phyloP scores from a whole-genome alignment of 2,329 filamentous ascomycete genomes.

The Colletotrichum sublineola region DNA sequence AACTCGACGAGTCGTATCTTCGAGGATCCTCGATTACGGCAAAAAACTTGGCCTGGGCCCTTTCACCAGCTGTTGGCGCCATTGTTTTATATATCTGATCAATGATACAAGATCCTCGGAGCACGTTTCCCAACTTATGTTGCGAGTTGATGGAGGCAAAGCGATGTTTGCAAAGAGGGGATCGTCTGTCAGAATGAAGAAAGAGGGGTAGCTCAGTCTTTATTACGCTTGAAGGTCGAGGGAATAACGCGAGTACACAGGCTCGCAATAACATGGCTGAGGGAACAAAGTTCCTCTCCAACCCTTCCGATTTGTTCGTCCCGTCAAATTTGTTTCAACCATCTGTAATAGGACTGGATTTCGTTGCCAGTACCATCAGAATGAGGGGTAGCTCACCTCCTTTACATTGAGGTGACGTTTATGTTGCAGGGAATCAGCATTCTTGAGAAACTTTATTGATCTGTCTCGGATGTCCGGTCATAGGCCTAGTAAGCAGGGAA shows the following conservation, averaged over 20 bases:
- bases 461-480: conserved; percentile 27
- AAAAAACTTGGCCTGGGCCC: conserved; percentile 37
- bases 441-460: neutral
- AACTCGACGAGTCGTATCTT: conserved; percentile 32
- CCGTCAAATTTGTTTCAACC: conserved; percentile 24
- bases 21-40: conserved; percentile 33
- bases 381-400: conserved; percentile 32
- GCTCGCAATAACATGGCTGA: neutral
- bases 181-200: neutral
- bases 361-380: neutral
- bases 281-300: conserved; percentile 15
- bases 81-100: neutral
- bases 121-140: no score
- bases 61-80: conserved; percentile 29
- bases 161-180: neutral
- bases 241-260: neutral
- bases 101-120: neutral
- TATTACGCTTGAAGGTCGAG: neutral
- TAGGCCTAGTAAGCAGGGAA: neutral
- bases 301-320: conserved; percentile 35
- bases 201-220: conserved; percentile 28
- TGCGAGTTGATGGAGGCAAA: neutral
- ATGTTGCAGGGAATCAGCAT: neutral
- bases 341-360: conserved; percentile 18
- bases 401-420: conserved; percentile 4